These are phyloP conservation scores for Tephrocybe sp. DNA, from an alignment of 768 basidiomycete species.

Conservation along the genomic window DNA sequence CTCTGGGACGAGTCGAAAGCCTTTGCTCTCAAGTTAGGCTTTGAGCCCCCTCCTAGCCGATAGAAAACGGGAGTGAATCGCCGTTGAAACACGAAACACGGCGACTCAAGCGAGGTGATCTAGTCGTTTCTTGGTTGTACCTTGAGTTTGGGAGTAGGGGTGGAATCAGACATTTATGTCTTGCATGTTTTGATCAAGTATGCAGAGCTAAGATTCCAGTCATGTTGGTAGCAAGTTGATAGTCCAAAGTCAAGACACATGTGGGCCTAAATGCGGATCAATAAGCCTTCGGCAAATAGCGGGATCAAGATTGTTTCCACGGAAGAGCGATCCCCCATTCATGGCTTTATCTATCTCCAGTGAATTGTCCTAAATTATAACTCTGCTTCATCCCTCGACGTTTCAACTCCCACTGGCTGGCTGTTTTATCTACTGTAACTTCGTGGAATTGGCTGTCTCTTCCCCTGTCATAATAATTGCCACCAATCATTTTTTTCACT, in stretches of 20 bases:
- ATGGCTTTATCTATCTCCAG: constrained; percentile 5
- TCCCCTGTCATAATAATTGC: neutral
- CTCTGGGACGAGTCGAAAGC: constrained; percentile 9
- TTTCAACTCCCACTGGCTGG: constrained; percentile 7
- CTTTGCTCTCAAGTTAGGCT: constrained; percentile 17
- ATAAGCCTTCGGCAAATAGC: too few relatives aligned
- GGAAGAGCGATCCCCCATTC: neutral
- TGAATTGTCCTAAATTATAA: neutral
- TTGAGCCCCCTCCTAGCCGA: neutral
- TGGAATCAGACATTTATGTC: too few relatives aligned
- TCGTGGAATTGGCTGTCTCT: neutral
- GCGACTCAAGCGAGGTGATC: neutral
- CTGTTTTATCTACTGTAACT: neutral
- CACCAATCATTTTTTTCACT: neutral
- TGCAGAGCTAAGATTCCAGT: too few relatives aligned
- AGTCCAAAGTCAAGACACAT: too few relatives aligned
- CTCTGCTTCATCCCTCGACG: neutral
- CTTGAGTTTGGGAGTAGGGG: too few relatives aligned
- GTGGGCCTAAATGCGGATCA: too few relatives aligned
- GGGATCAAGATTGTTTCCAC: neutral
- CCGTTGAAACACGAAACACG: neutral
- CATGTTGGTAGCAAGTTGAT: too few relatives aligned
- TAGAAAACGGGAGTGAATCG: neutral
- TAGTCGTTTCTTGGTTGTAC: too few relatives aligned
- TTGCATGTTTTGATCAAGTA: too few relatives aligned